These are phyloP conservation scores for Myrica gale DNA, from an alignment of 306 rosid genomes.

Conservation along the genomic window DNA sequence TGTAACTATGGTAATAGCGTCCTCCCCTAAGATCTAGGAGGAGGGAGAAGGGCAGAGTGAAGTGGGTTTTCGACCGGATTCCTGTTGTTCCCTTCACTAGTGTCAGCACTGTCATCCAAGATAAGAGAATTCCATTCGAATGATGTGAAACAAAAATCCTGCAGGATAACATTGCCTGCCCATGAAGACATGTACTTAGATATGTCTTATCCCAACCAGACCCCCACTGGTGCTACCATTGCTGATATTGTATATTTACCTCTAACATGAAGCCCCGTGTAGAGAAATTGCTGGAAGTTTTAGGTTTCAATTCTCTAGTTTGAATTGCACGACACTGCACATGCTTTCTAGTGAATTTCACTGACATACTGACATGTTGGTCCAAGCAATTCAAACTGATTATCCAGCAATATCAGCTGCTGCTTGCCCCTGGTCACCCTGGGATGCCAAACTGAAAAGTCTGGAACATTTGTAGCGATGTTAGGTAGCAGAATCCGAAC, in stretches of 20 bases:
- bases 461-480: slow-evolving; percentile 50
- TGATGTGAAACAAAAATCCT: not conserved
- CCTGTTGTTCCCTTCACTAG: slow-evolving; percentile 51
- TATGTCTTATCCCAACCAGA: not conserved
- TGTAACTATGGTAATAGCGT: not conserved
- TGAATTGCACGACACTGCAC: not conserved
- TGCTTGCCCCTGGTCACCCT: slow-evolving; percentile 15
- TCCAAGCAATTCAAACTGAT: not conserved
- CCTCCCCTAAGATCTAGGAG: not conserved
- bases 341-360: not conserved
- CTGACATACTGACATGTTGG: not conserved
- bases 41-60: slow-evolving; percentile 38
- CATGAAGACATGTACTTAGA: not conserved
- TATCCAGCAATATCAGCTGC: not conserved
- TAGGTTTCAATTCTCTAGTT: not conserved
- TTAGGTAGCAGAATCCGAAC: slow-evolving; percentile 72
- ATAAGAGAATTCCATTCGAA: not conserved
- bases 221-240: not conserved
- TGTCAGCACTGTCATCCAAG: slow-evolving; percentile 33
- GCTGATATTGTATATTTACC: not conserved
- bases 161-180: not conserved
- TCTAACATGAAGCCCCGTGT: not conserved
- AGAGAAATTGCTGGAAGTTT: not conserved
- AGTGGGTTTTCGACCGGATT: slow-evolving; percentile 45
- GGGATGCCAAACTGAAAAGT: slow-evolving; percentile 41